Percentiles rank a stretch among this genome's conserved stretches.
These are phyloP conservation scores for Rhododendron ovatum DNA, from an alignment of 148 eudicot species.

Conservation along the genomic window DNA sequence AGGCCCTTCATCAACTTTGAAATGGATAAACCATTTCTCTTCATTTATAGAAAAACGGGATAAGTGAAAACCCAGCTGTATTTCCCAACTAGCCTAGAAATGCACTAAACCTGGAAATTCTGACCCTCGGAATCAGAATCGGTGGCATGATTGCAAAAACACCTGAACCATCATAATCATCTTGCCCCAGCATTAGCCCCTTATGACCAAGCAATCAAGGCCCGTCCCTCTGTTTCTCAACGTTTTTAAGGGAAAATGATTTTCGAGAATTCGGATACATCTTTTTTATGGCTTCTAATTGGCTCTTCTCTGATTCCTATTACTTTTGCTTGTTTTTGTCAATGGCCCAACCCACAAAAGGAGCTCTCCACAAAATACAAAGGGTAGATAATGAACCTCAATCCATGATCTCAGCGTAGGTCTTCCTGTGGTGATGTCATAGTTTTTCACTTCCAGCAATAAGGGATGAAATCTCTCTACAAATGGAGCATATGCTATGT, in stretches of 20 bases:
- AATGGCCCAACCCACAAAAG: neutral
- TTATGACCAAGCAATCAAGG: neutral
- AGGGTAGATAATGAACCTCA: slow-evolving; percentile 23
- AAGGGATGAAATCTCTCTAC: slow-evolving; percentile 40
- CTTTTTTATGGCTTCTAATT: neutral
- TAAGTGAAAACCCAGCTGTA: neutral
- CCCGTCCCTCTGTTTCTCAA: neutral
- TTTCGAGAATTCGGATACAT: neutral
- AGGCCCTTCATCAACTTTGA: neutral
- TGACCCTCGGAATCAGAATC: too few relatives aligned
- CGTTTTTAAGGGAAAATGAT: neutral
- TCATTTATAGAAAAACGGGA: neutral
- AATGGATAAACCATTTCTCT: neutral
- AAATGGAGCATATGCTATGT: slow-evolving; percentile 48
- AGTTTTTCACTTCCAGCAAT: slow-evolving; percentile 31
- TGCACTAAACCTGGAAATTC: too few relatives aligned
- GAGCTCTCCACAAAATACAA: neutral
- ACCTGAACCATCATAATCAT: neutral
- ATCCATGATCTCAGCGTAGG: slow-evolving; percentile 45
- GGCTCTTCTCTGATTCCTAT: neutral
- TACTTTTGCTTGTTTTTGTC: neutral
- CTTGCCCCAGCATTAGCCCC: neutral
- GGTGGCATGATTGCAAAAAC: too few relatives aligned
- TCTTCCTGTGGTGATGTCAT: slow-evolving; percentile 39
- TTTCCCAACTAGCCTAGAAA: neutral